These are phyloP conservation scores for Geranomyces variabilis DNA, from an alignment of 192 early-diverging fungal species.

Conservation along the genomic window DNA sequence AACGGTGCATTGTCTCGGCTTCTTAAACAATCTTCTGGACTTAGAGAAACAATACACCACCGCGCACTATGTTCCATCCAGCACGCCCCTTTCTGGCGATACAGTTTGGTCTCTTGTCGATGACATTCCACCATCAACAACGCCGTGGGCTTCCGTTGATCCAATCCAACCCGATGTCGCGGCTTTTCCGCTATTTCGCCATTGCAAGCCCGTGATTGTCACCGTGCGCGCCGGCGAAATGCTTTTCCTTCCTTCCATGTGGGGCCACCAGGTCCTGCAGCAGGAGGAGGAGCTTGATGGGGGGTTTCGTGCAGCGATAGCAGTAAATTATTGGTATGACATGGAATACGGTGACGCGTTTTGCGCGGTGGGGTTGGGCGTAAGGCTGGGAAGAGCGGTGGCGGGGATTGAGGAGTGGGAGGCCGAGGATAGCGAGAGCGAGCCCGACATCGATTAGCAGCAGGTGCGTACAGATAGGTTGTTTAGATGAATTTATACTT, in stretches of 20 bases:
- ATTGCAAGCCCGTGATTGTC: slow-evolving; percentile 27
- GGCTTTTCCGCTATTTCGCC: neutral
- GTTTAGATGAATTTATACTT: too few relatives aligned
- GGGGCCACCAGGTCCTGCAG: slow-evolving; percentile 55
- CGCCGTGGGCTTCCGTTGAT: slow-evolving; percentile 34
- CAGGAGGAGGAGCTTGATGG: slow-evolving; percentile 19
- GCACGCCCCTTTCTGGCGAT: neutral
- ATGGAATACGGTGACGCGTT: slow-evolving; percentile 37
- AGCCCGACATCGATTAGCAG: neutral
- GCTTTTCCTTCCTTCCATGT: slow-evolving; percentile 54
- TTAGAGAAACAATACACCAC: slow-evolving; percentile 24
- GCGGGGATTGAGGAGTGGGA: slow-evolving; percentile 28
- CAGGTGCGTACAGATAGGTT: too few relatives aligned
- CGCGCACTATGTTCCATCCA: slow-evolving; percentile 33
- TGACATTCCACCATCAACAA: slow-evolving; percentile 4
- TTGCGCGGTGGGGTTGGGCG: neutral
- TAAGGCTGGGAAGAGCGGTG: slow-evolving; percentile 12
- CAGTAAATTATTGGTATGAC: slow-evolving; percentile 61
- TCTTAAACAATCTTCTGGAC: neutral
- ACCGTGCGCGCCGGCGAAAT: slow-evolving; percentile 39
- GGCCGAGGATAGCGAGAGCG: neutral
- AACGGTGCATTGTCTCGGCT: too few relatives aligned
- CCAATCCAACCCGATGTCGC: slow-evolving; percentile 3
- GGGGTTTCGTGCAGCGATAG: slow-evolving; percentile 37
- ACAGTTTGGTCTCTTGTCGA: slow-evolving; percentile 29